These are phyloP conservation scores for Poterioochromonas sp. DNA, from an alignment of 352 stramenopile species.

Conservation along the genomic window DNA sequence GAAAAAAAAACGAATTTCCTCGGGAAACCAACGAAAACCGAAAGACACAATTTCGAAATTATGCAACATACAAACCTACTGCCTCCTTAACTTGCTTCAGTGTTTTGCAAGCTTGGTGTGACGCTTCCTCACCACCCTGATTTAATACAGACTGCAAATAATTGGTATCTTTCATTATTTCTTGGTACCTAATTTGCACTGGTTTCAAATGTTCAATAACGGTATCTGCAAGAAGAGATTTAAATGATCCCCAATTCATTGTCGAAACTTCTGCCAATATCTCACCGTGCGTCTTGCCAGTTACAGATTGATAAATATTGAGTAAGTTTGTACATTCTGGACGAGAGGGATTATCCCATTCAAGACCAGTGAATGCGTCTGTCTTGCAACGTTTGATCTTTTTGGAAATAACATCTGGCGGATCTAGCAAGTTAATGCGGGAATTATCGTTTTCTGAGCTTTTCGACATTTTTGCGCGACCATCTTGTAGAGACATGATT, in stretches of 20 bases:
- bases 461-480: constrained; percentile 98
- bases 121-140: constrained; percentile 61
- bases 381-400: constrained; percentile 79
- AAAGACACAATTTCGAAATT: too few species aligned
- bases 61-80: constrained; percentile 56
- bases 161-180: constrained; percentile 74
- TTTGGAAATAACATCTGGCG: constrained; percentile 57
- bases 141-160: constrained; percentile 76
- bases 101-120: constrained; percentile 56
- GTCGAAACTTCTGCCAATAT: constrained; percentile 57
- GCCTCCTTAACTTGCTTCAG: constrained; percentile 58
- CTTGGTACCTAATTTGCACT: constrained; percentile 81
- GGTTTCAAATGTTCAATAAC: constrained; percentile 87
- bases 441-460: constrained; percentile 73
- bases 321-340: constrained; percentile 91
- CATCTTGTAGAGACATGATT: constrained; percentile 93
- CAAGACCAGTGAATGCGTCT: constrained; percentile 75
- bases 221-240: constrained; percentile 82
- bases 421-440: constrained; percentile 86
- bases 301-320: constrained; percentile 75
- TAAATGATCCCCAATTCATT: constrained; percentile 80
- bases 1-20: too few species aligned
- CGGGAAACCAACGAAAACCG: too few species aligned
- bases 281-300: constrained; percentile 62
- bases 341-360: constrained; percentile 83